Evolutionary conservation across 495 filamentous ascomycete genomes (phyloP).

Genomic region (Daldinia decipiens): DNA sequence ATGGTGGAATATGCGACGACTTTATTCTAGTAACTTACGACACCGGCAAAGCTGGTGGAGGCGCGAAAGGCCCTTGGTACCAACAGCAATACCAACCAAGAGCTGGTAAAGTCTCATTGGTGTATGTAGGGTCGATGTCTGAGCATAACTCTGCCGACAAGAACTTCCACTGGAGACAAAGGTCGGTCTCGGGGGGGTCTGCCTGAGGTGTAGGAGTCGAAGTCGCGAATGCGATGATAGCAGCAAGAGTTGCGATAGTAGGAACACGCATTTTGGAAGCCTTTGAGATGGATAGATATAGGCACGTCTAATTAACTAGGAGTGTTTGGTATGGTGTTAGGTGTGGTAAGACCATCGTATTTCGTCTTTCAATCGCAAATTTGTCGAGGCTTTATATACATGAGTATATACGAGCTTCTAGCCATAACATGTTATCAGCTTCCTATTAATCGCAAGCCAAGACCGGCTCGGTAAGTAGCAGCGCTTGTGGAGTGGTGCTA

Average conservation of each 20-base stretch:
- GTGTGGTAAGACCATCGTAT: not conserved
- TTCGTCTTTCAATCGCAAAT: not conserved
- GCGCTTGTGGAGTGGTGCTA: slow-evolving; percentile 31
- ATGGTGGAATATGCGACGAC: not conserved
- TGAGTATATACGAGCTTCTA: not conserved
- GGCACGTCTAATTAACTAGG: not conserved
- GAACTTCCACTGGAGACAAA: slow-evolving; percentile 38
- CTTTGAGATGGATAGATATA: not conserved
- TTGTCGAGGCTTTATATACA: slow-evolving; percentile 26
- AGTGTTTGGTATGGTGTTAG: not conserved
- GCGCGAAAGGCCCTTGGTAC: slow-evolving; percentile 35
- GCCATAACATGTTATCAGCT: not conserved
- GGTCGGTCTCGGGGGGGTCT: slow-evolving; percentile 25
- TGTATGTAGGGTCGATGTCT: slow-evolving; percentile 35
- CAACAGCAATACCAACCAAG: slow-evolving; percentile 42
- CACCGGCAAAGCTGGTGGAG: slow-evolving; percentile 27
- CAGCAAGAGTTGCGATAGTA: slow-evolving; percentile 21
- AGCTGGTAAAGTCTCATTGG: slow-evolving; percentile 31
- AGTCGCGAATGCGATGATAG: slow-evolving; percentile 20
- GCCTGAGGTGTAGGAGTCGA: slow-evolving; percentile 21
- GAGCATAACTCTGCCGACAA: slow-evolving; percentile 13
- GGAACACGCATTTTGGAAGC: slow-evolving; percentile 31
- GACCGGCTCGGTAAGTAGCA: slow-evolving; percentile 27
- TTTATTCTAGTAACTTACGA: slow-evolving; percentile 26
- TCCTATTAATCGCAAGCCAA: slow-evolving; percentile 25